These are phyloP conservation scores for Colletotrichum falcatum DNA, from an alignment of 2,329 filamentous ascomycete genomes.

Conservation along the genomic window DNA sequence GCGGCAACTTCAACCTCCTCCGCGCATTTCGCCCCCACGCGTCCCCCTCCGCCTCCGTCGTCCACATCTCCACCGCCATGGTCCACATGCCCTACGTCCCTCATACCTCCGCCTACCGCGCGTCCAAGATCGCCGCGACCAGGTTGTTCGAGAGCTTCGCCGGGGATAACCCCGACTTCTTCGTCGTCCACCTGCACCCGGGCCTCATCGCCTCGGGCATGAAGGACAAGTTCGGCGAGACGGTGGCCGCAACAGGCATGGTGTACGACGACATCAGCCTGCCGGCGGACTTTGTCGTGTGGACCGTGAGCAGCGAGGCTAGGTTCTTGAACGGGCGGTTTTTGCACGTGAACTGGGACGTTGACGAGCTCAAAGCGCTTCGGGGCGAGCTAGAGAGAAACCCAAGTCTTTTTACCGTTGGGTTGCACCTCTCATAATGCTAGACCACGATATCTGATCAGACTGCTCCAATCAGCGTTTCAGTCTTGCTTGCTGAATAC, in stretches of 20 bases:
- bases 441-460: not conserved
- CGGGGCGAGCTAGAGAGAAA: slow-evolving; percentile 32
- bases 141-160: slow-evolving; percentile 57
- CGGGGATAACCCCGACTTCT: slow-evolving; percentile 53
- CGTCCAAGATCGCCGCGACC: slow-evolving; percentile 55
- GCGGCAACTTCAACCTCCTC: slow-evolving; percentile 59
- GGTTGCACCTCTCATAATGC: slow-evolving; percentile 34
- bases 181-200: slow-evolving; percentile 58
- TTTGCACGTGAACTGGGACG: slow-evolving; percentile 64
- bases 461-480: not conserved
- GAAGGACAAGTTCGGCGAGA: slow-evolving; percentile 30
- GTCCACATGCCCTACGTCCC: slow-evolving; percentile 44
- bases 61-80: slow-evolving; percentile 44
- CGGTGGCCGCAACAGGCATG: not conserved
- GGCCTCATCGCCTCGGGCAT: slow-evolving; percentile 33
- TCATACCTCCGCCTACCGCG: slow-evolving; percentile 53
- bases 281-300: slow-evolving; percentile 55
- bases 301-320: slow-evolving; percentile 58
- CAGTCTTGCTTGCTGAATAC: not conserved
- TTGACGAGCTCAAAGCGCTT: slow-evolving; percentile 57
- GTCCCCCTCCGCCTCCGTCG: slow-evolving; percentile 41
- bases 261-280: slow-evolving; percentile 41
- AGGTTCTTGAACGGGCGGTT: slow-evolving; percentile 59
- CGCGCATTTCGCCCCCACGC: slow-evolving; percentile 59
- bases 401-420: slow-evolving; percentile 30